phyloP scores from a whole-genome alignment of 208 protist genomes.

The Spongospora subterranea region DNA sequence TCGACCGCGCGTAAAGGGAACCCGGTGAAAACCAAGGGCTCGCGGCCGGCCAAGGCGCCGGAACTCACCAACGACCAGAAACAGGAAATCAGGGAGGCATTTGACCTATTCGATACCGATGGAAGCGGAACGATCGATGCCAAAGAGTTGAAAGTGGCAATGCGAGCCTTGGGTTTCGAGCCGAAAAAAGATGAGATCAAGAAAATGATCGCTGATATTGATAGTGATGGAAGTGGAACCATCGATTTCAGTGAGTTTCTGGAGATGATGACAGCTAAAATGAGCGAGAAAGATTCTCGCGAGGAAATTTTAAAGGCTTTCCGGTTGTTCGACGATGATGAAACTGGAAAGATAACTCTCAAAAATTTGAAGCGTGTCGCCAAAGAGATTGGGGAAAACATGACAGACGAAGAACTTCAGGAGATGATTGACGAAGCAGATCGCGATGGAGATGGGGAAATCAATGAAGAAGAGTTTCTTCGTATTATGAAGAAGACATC shows the following conservation, averaged over 20 bases:
- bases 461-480: constrained; percentile 77
- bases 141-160: constrained; percentile 99
- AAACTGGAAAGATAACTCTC: constrained; percentile 85
- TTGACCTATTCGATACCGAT: constrained; percentile 94
- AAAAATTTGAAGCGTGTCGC: constrained; percentile 89
- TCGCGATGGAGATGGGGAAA: constrained; percentile 77
- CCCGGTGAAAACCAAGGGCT: background rate
- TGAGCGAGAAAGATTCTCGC: constrained; percentile 78
- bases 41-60: constrained; percentile 69
- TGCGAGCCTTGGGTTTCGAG: constrained; percentile 98
- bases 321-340: constrained; percentile 72
- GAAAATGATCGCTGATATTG: constrained; percentile 83
- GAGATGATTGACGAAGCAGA: constrained; percentile 85
- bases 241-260: constrained; percentile 84
- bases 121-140: constrained; percentile 89
- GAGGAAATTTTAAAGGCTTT: constrained; percentile 81
- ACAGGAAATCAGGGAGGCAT: constrained; percentile 98
- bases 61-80: constrained; percentile 97
- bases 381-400: constrained; percentile 81
- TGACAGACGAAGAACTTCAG: constrained; percentile 82
- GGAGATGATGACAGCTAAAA: constrained; percentile 86
- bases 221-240: constrained; percentile 79
- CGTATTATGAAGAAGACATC: constrained; percentile 90
- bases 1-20: no score
- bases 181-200: constrained; percentile 90